phyloP scores from a whole-genome alignment of 805 yeast genomes.

The Yarrowia sp. region DNA sequence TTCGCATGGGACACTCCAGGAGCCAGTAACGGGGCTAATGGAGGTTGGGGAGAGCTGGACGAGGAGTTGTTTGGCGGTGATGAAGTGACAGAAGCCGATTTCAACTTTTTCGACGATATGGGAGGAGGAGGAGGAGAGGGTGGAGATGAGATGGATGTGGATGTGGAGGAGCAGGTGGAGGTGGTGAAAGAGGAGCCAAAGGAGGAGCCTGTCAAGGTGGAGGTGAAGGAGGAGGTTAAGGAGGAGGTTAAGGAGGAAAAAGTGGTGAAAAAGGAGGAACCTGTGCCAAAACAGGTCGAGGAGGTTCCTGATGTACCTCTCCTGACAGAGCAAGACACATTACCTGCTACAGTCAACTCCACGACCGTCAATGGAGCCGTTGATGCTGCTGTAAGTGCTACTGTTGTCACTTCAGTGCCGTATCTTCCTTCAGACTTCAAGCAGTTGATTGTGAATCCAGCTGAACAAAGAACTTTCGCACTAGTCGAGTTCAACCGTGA shows the following conservation, averaged over 20 bases:
- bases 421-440: not conserved
- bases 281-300: not conserved
- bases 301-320: not conserved
- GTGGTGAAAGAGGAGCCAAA: constrained; percentile 14
- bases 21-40: constrained; percentile 33
- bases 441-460: not conserved
- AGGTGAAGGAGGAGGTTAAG: constrained; percentile 6
- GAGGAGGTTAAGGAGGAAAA: constrained; percentile 5
- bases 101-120: constrained; percentile 42
- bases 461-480: not conserved
- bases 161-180: not conserved
- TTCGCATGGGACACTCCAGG: constrained; percentile 29
- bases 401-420: not conserved
- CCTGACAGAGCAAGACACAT: too few relatives aligned
- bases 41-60: constrained; percentile 36
- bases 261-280: not conserved
- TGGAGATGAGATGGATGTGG: not conserved
- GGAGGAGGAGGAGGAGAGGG: not conserved
- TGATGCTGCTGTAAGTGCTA: not conserved
- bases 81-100: constrained; percentile 45
- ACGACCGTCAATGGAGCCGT: not conserved
- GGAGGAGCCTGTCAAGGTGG: not conserved
- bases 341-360: not conserved
- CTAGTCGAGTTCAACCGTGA: constrained; percentile 69
- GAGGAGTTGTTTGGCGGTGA: constrained; percentile 40